These are phyloP conservation scores for Wickerhamiella allomyrinae DNA, from an alignment of 805 yeast species.

Conservation along the genomic window DNA sequence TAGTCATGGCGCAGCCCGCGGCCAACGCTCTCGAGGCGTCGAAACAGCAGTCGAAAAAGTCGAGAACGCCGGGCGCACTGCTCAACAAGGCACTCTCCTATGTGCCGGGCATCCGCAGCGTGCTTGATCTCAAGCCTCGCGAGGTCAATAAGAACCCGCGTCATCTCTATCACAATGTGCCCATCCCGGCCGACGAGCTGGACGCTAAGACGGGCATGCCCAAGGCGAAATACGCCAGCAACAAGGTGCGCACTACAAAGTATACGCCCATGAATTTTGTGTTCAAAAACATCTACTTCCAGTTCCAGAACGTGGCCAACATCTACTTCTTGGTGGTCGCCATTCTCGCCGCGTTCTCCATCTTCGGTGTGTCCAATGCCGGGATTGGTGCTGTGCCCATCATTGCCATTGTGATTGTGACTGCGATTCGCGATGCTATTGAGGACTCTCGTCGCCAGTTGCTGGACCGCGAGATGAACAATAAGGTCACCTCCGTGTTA, in stretches of 20 bases:
- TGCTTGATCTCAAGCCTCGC: constrained; percentile 13
- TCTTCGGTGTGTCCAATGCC: constrained; percentile 62
- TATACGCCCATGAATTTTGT: constrained; percentile 81
- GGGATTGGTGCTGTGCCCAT: constrained; percentile 69
- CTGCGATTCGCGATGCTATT: constrained; percentile 63
- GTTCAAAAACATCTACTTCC: constrained; percentile 69
- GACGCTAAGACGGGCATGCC: constrained; percentile 54
- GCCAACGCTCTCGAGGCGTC: background rate
- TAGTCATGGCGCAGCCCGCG: background rate
- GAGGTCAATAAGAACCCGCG: constrained; percentile 20
- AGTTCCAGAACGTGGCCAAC: constrained; percentile 83
- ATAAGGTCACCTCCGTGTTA: constrained; percentile 45
- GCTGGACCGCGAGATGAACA: constrained; percentile 56
- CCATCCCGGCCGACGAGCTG: constrained; percentile 32
- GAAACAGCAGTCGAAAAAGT: background rate
- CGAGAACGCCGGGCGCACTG: background rate
- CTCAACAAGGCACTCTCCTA: background rate
- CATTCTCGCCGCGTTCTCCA: constrained; percentile 58
- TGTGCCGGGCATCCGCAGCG: constrained; percentile 12
- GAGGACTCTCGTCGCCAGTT: constrained; percentile 58
- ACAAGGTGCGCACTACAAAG: constrained; percentile 89
- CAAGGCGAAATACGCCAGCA: constrained; percentile 52
- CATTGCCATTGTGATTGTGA: constrained; percentile 60
- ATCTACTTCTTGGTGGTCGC: constrained; percentile 68
- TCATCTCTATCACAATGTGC: constrained; percentile 35